phyloP scores from a whole-genome alignment of 345 rosid genomes.

The Barbarea vulgaris region DNA sequence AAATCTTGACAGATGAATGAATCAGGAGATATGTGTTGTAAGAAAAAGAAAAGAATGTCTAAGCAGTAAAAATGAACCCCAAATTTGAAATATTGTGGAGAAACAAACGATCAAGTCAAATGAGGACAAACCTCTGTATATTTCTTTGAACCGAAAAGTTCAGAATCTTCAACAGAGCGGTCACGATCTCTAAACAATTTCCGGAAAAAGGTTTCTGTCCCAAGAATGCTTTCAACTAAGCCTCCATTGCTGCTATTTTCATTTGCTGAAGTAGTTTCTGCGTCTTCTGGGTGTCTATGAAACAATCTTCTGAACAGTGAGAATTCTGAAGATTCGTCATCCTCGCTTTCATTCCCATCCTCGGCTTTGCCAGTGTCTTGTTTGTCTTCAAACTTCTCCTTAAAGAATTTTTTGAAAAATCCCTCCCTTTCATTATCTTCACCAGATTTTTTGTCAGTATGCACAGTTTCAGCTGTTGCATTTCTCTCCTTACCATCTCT shows the following conservation, averaged over 20 bases:
- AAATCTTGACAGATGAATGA: too few relatives aligned
- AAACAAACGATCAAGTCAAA: slow-evolving; percentile 15
- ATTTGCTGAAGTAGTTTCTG: slow-evolving; percentile 48
- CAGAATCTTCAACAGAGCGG: slow-evolving; percentile 87
- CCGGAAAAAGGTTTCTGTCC: slow-evolving; percentile 93
- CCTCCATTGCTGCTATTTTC: slow-evolving; percentile 55
- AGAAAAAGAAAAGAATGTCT: neutral
- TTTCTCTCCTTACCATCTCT: slow-evolving; percentile 60
- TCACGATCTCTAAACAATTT: slow-evolving; percentile 95
- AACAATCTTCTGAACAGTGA: slow-evolving; percentile 79
- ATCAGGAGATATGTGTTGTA: slow-evolving; percentile 6
- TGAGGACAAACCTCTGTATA: slow-evolving; percentile 61
- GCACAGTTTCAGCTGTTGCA: slow-evolving; percentile 49
- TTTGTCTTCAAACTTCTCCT: slow-evolving; percentile 81
- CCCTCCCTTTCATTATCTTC: slow-evolving; percentile 92
- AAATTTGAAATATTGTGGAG: too few relatives aligned
- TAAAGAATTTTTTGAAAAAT: slow-evolving; percentile 70
- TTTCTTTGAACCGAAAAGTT: slow-evolving; percentile 74
- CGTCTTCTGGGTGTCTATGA: slow-evolving; percentile 89
- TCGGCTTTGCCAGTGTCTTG: slow-evolving; percentile 49
- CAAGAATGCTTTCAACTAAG: slow-evolving; percentile 83
- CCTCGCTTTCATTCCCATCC: slow-evolving; percentile 55
- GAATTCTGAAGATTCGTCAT: slow-evolving; percentile 79
- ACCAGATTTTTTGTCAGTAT: slow-evolving; percentile 63
- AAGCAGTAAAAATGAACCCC: slow-evolving; percentile 16